Evolutionary conservation across 495 filamentous ascomycete genomes (phyloP).

Genomic region (Tuber microsphaerosporum): DNA sequence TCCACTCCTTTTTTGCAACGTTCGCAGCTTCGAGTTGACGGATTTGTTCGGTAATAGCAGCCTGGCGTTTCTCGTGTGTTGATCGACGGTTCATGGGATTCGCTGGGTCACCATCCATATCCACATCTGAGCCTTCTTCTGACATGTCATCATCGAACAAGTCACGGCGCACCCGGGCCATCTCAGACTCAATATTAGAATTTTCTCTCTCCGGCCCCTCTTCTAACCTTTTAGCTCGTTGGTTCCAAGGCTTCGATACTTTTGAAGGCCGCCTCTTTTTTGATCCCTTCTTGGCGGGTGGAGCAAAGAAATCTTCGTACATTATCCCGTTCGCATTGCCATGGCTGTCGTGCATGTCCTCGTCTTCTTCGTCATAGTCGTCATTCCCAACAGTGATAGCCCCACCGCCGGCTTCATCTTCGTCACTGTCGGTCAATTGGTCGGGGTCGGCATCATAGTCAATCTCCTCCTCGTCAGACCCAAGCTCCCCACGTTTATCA

Average conservation of each 20-base stretch:
- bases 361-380: constrained; percentile 48
- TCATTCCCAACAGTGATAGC: constrained; percentile 34
- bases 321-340: constrained; percentile 64
- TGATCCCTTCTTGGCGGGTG: constrained; percentile 50
- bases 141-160: constrained; percentile 68
- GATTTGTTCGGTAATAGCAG: constrained; percentile 79
- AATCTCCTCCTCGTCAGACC: constrained; percentile 55
- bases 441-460: constrained; percentile 60
- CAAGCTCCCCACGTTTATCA: constrained; percentile 53
- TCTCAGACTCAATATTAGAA: constrained; percentile 62
- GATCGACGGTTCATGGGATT: constrained; percentile 58
- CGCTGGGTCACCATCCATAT: constrained; percentile 49
- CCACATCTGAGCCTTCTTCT: constrained; percentile 28
- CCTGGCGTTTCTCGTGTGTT: constrained; percentile 77
- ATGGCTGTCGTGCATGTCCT: constrained; percentile 48
- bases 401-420: constrained; percentile 14
- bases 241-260: constrained; percentile 28
- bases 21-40: constrained; percentile 80
- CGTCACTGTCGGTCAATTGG: constrained; percentile 33
- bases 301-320: constrained; percentile 68
- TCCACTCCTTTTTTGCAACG: constrained; percentile 88
- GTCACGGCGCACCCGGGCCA: constrained; percentile 81
- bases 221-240: constrained; percentile 9
- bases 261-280: constrained; percentile 13
- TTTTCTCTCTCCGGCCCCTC: constrained; percentile 16